phyloP scores from a whole-genome alignment of 2,329 filamentous ascomycete species.

The Aureobasidium leucospermi region DNA sequence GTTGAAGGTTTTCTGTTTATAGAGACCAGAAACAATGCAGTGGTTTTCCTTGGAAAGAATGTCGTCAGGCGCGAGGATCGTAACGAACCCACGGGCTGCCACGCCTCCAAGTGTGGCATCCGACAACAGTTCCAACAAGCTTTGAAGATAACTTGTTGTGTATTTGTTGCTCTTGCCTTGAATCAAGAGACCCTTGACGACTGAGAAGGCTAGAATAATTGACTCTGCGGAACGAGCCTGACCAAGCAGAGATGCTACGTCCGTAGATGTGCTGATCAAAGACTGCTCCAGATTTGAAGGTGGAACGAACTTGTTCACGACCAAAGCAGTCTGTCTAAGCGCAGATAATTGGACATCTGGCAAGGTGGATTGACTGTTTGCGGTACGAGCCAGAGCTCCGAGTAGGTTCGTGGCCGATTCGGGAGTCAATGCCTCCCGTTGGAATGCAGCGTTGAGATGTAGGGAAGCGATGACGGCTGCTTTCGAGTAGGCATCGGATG shows the following conservation, averaged over 20 bases:
- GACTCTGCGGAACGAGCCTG: slow-evolving; percentile 29
- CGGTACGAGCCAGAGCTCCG: slow-evolving; percentile 32
- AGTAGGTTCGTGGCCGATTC: slow-evolving; percentile 28
- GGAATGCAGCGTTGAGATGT: slow-evolving; percentile 47
- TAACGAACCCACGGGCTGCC: slow-evolving; percentile 50
- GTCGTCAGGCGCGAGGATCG: slow-evolving; percentile 54
- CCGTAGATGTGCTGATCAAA: slow-evolving; percentile 22
- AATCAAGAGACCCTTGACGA: slow-evolving; percentile 54
- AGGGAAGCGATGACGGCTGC: slow-evolving; percentile 47
- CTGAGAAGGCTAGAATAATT: slow-evolving; percentile 52
- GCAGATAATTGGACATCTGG: slow-evolving; percentile 8
- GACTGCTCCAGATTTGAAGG: slow-evolving; percentile 28
- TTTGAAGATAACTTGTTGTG: slow-evolving; percentile 34
- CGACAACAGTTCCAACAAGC: slow-evolving; percentile 44
- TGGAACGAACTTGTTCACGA: slow-evolving; percentile 43
- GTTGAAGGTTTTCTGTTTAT: slow-evolving; percentile 57
- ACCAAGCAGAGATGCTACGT: slow-evolving; percentile 34
- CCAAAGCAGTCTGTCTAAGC: slow-evolving; percentile 37
- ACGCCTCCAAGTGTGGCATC: slow-evolving; percentile 40
- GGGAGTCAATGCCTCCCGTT: slow-evolving; percentile 28
- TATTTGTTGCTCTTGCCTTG: slow-evolving; percentile 43
- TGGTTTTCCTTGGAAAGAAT: slow-evolving; percentile 54
- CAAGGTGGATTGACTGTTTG: slow-evolving; percentile 10
- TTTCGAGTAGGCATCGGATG: slow-evolving; percentile 2
- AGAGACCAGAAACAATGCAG: slow-evolving; percentile 53